Percentiles rank a stretch among this genome's conserved stretches.
These are phyloP conservation scores for Hortiboletus campestris DNA, from an alignment of 768 basidiomycete genomes.

Conservation along the genomic window DNA sequence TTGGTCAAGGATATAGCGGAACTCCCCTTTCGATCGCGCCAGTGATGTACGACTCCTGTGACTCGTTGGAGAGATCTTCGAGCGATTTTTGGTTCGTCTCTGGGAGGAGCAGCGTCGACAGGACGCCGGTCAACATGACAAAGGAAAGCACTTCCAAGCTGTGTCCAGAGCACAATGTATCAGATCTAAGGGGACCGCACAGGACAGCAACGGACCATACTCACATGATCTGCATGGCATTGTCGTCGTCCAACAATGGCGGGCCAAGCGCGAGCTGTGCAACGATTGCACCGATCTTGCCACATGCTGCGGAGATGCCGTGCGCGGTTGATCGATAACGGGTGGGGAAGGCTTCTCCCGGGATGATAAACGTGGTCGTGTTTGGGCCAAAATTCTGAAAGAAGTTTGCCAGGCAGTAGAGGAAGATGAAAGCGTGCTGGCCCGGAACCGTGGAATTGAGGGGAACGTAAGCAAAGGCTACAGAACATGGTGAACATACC, in stretches of 20 bases:
- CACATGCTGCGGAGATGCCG: constrained; percentile 72
- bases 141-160: constrained; percentile 77
- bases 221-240: constrained; percentile 66
- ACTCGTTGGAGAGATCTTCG: constrained; percentile 73
- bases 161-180: neutral
- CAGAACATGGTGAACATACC: neutral
- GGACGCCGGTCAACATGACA: constrained; percentile 81
- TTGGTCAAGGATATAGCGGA: constrained; percentile 3
- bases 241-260: constrained; percentile 51
- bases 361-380: constrained; percentile 71
- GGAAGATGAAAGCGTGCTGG: constrained; percentile 52
- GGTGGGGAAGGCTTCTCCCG: constrained; percentile 78
- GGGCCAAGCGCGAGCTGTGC: constrained; percentile 74
- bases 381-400: constrained; percentile 30
- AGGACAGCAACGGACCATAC: constrained; percentile 18
- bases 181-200: neutral
- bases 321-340: constrained; percentile 70
- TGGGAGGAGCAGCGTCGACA: constrained; percentile 78
- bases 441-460: constrained; percentile 46
- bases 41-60: constrained; percentile 58
- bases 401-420: constrained; percentile 16
- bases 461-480: constrained; percentile 64
- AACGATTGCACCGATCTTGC: constrained; percentile 74
- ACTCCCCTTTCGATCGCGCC: constrained; percentile 15
- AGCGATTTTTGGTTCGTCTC: constrained; percentile 69